Evolutionary conservation across 495 filamentous ascomycete genomes (phyloP).

Genomic region (Entonaema liquescens): DNA sequence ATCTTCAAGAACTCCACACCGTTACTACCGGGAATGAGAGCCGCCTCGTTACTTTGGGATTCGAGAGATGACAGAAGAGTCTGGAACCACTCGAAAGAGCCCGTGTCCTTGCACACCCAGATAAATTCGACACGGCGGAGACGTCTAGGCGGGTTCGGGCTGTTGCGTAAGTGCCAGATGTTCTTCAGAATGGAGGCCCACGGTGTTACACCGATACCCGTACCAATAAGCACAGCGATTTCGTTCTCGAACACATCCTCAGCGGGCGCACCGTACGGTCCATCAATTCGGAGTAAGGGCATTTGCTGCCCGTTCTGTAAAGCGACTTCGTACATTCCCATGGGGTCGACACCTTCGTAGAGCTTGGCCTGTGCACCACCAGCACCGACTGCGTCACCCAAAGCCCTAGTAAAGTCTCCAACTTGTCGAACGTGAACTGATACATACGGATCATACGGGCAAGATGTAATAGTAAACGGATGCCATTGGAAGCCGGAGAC

Average conservation of each 20-base stretch:
- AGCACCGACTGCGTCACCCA: slow-evolving; percentile 93
- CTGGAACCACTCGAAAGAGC: slow-evolving; percentile 99
- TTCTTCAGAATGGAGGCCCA: slow-evolving; percentile 98
- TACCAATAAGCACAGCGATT: slow-evolving; percentile 95
- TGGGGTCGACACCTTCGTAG: slow-evolving; percentile 88
- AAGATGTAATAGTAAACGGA: slow-evolving; percentile 99
- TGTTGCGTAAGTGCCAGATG: slow-evolving; percentile 93
- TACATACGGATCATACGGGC: slow-evolving; percentile 92
- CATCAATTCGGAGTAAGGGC: slow-evolving; percentile 89
- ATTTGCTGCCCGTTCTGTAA: slow-evolving; percentile 90
- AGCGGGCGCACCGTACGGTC: slow-evolving; percentile 95
- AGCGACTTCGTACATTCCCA: slow-evolving; percentile 98
- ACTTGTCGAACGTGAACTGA: slow-evolving; percentile 96
- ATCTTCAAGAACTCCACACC: slow-evolving; percentile 93
- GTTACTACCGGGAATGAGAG: slow-evolving; percentile 66
- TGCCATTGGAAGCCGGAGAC: slow-evolving; percentile 95
- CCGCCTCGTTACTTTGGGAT: slow-evolving; percentile 75
- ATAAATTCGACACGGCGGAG: slow-evolving; percentile 97
- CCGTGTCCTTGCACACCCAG: slow-evolving; percentile 97
- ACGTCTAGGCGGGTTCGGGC: slow-evolving; percentile 84
- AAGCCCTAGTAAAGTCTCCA: slow-evolving; percentile 88
- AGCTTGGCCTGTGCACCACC: slow-evolving; percentile 83
- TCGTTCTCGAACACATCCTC: slow-evolving; percentile 99
- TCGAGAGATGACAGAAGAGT: slow-evolving; percentile 92
- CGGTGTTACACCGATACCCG: slow-evolving; percentile 96